phyloP scores from a whole-genome alignment of 306 rosid genomes.

The Lablab purpureus region DNA sequence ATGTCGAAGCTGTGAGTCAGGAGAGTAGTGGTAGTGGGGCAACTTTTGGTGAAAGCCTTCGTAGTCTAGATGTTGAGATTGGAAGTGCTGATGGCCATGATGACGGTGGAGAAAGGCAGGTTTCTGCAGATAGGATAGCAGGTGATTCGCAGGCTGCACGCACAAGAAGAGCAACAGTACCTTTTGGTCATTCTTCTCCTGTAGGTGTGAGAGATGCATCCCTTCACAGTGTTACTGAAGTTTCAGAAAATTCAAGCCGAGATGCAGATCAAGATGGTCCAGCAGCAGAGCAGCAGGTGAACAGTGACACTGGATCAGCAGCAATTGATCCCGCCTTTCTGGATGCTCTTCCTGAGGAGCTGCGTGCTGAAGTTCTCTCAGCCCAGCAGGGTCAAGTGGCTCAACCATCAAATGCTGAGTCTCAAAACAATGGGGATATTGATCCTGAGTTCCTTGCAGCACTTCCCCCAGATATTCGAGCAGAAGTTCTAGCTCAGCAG shows the following conservation, averaged over 20 bases:
- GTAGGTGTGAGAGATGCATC: slow-evolving; percentile 82
- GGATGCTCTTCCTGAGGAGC: slow-evolving; percentile 97
- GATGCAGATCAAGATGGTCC: slow-evolving; percentile 88
- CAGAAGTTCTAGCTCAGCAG: slow-evolving; percentile 97
- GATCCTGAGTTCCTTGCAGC: slow-evolving; percentile 99
- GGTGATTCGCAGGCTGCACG: slow-evolving; percentile 87
- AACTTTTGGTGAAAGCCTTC: slow-evolving; percentile 94
- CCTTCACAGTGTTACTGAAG: slow-evolving; percentile 92
- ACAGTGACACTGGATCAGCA: slow-evolving; percentile 79
- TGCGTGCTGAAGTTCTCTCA: slow-evolving; percentile 97
- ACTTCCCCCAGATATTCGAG: slow-evolving; percentile 96
- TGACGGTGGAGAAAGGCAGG: slow-evolving; percentile 93
- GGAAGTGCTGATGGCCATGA: slow-evolving; percentile 99
- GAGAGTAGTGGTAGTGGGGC: slow-evolving; percentile 99
- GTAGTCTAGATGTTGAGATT: slow-evolving; percentile 97
- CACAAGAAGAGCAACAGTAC: slow-evolving; percentile 68
- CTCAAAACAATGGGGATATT: slow-evolving; percentile 83
- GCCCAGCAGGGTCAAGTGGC: slow-evolving; percentile 92
- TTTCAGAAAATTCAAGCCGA: slow-evolving; percentile 90
- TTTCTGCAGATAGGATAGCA: slow-evolving; percentile 69
- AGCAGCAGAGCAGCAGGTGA: slow-evolving; percentile 73
- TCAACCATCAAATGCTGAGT: slow-evolving; percentile 73
- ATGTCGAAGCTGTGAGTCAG: slow-evolving; percentile 98
- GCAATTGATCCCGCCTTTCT: slow-evolving; percentile 97
- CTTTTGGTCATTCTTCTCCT: slow-evolving; percentile 73